Evolutionary conservation across 441 rosid species (phyloP), one percentile per base, ranked within the genome.

Genomic region (Brassica balearica): DNA sequence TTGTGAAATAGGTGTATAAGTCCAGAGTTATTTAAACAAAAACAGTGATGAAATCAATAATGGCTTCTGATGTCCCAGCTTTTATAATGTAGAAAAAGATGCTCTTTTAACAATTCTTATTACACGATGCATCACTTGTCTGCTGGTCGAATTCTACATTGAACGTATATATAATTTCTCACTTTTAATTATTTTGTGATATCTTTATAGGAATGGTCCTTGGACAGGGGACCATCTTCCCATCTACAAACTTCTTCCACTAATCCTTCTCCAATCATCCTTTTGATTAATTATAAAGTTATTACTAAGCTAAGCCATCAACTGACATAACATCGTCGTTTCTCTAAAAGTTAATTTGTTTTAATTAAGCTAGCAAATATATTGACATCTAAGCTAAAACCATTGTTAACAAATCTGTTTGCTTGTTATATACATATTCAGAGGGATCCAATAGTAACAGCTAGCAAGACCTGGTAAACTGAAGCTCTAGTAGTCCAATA

Each of bases 231-330:
- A 48, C 65, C 77, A 59, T 60, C 46, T 66, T 66, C 68, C 41
- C 41, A 5, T 71, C 56, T 66, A 72, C 73, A 69, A 72, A 60
- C 77, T 73, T 73, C 69, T 68, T 43, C 77, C 77, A 72, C 81
- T 59, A 65, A 43, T 41, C 53, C 14, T 64, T 20, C 70, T 22
- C 59, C 64, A 77, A 77, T 77, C 38, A 65, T 17, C n/a, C 0
- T 76, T 66, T 72, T 72, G 73, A 72, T 72, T 72, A 78, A 66
- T 78, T 67, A 78, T 72, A 59, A 60, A 15, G 25, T 58, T 9
- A 77, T 77, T 65, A n/a, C 60, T 77, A 71, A 58, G 68, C 63
- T 77, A 77, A 71, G 19, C 68, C 20, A 71, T 66, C 60, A 71
- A 65, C 63, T 15, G 48, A 48, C 68, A 56, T 25, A 65, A 23